Percentiles rank a stretch among this genome's conserved stretches.
Conservation (phyloP, 1,139 yeast genomes). For the Hansenula sp. region DNA sequence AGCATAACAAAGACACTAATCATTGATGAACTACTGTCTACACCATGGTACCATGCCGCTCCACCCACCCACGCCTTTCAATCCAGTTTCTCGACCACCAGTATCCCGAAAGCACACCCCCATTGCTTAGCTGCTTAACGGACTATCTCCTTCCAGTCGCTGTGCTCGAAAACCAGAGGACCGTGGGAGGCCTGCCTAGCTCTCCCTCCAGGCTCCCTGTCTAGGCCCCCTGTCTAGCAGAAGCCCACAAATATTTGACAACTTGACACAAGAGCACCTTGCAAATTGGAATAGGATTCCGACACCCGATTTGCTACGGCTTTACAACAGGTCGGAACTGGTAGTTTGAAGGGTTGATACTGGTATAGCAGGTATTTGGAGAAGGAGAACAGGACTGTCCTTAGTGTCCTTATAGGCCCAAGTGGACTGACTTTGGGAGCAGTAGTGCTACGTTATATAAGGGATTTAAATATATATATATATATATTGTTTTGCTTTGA, state of each 20-base stretch:
- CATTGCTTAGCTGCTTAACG: background rate
- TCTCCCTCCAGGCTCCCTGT: background rate
- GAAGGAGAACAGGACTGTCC: background rate
- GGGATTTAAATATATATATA: too few relatives aligned
- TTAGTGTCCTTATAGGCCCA: too few relatives aligned
- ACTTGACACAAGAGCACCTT: too few relatives aligned
- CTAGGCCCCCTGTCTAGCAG: too few relatives aligned
- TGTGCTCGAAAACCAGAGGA: background rate
- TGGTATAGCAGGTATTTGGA: background rate
- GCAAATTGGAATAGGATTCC: conserved; percentile 1
- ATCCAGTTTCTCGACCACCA: background rate
- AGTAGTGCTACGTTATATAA: too few relatives aligned
- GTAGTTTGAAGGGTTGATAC: background rate
- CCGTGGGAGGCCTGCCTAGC: background rate
- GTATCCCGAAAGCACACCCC: background rate
- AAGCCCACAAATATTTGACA: too few relatives aligned
- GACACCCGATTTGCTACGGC: conserved; percentile 4
- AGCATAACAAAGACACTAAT: background rate
- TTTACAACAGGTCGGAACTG: conserved; percentile 1
- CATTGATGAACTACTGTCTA: too few relatives aligned
- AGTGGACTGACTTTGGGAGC: too few relatives aligned
- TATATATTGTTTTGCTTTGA: too few relatives aligned
- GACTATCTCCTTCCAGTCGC: background rate
- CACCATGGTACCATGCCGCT: too few relatives aligned
- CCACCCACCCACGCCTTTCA: background rate